These are phyloP conservation scores for Isatis tinctoria DNA, from an alignment of 345 rosid genomes.

Conservation along the genomic window DNA sequence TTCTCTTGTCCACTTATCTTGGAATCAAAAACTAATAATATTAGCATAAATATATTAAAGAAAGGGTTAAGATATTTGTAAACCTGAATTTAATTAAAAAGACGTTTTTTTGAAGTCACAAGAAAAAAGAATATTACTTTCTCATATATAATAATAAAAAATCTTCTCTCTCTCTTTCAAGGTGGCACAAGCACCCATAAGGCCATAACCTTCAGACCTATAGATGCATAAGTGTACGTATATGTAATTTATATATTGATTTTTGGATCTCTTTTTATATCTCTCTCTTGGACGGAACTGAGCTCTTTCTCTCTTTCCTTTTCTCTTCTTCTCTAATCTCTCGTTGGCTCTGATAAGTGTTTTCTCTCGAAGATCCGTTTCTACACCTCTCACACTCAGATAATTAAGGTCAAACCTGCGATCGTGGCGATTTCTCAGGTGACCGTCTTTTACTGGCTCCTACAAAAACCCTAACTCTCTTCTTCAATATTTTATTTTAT, in stretches of 20 bases:
- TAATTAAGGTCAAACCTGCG: slow-evolving; percentile 8
- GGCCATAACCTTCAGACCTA: slow-evolving; percentile 29
- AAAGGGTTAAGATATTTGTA: not conserved
- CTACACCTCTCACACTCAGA: slow-evolving; percentile 7
- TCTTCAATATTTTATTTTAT: not conserved
- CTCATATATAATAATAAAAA: not conserved
- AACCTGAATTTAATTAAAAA: slow-evolving; percentile 18
- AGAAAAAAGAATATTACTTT: slow-evolving; percentile 16
- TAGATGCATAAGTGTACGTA: slow-evolving; percentile 14
- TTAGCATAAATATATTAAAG: not conserved
- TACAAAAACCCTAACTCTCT: slow-evolving; percentile 32
- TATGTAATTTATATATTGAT: slow-evolving; percentile 13
- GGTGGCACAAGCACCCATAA: slow-evolving; percentile 39
- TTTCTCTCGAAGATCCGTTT: slow-evolving; percentile 19
- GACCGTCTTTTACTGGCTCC: not conserved
- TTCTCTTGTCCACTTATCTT: slow-evolving; percentile 28
- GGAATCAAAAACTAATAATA: slow-evolving; percentile 23
- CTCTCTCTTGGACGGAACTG: slow-evolving; percentile 26
- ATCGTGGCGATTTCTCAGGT: slow-evolving; percentile 28
- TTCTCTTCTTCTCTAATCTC: not conserved
- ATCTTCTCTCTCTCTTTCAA: not conserved
- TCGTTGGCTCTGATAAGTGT: slow-evolving; percentile 5
- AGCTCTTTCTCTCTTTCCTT: slow-evolving; percentile 14
- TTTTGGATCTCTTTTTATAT: slow-evolving; percentile 29
- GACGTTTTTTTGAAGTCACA: slow-evolving; percentile 4